Conservation (phyloP, 1,284 basidiomycete genomes). For the Papiliotrema nemorosa region DNA sequence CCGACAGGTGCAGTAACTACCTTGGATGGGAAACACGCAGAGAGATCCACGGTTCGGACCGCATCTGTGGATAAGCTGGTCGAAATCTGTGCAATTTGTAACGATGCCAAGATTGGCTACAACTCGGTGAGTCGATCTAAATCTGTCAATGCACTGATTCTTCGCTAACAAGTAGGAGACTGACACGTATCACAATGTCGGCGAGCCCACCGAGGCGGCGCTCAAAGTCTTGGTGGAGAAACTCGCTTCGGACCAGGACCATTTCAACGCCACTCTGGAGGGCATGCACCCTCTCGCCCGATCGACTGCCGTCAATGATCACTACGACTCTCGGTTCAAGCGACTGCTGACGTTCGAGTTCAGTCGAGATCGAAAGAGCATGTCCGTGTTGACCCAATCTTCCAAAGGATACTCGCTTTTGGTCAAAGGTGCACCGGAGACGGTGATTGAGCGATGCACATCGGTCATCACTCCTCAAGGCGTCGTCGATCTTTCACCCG, state of each 20-base stretch:
- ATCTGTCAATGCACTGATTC: no score
- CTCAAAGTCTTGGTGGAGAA: conserved; percentile 93
- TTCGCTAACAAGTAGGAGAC: conserved; percentile 55
- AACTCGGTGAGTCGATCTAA: conserved; percentile 51
- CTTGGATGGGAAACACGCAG: conserved; percentile 60
- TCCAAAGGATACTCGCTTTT: conserved; percentile 63
- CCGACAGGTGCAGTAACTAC: conserved; percentile 70
- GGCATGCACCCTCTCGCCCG: conserved; percentile 61
- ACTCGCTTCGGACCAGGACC: conserved; percentile 53
- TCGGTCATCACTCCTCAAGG: conserved; percentile 67
- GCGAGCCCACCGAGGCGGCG: conserved; percentile 95
- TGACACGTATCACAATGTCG: conserved; percentile 73
- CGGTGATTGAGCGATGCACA: conserved; percentile 83
- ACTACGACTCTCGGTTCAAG: conserved; percentile 68
- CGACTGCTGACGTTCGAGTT: conserved; percentile 94
- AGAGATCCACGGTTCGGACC: conserved; percentile 58
- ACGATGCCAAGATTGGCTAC: conserved; percentile 87
- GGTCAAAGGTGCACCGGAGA: conserved; percentile 95
- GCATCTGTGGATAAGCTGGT: conserved; percentile 75
- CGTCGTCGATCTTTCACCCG: conserved; percentile 58
- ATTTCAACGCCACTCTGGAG: conserved; percentile 56
- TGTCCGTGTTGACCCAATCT: conserved; percentile 84
- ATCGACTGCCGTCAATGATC: conserved; percentile 76
- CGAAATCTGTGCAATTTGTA: conserved; percentile 87
- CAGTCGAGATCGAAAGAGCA: conserved; percentile 96